Base-by-base conservation (phyloP, 2,329 filamentous ascomycete genomes). In the Cytospora mali region DNA sequence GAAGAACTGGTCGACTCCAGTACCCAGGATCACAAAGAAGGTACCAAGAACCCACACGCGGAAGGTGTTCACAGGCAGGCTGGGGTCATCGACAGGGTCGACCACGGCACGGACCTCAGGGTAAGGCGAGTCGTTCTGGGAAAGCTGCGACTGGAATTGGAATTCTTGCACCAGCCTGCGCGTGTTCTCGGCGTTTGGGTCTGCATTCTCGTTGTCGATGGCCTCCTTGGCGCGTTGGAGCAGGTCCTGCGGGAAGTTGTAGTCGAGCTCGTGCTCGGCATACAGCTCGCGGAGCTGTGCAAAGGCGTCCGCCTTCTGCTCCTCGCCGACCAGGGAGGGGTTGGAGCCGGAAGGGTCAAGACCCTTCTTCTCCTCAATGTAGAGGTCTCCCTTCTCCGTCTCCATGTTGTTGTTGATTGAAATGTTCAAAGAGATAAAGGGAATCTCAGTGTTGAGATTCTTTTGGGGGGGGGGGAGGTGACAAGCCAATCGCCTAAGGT, bases 1-100 rank as follows among this genome's bases (percentile, higher is more conserved):
- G 70, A 87, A 86, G 56, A 87, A 78, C 74, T 84, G 81, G 68
- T 87, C 86, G 69, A 81, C 75, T 58, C 81, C 82, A 51, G 80
- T 77, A 35, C 84, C 74, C 28, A 82, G 66, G 31, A 78, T 73
- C 10, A 80, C 77, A 63, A 85, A 85, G 49, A 77, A 66, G n/a
- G 83, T 69, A 18, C 83, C 83, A 33, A 86, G 81, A 21, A 73
- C 69, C 82, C 82, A 85, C 60, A 79, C 80, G 13, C 83, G 80
- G 55, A 86, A 77, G 1, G 84, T 87, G 21, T 82, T 84, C 62
- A 77, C 80, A 4, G 82, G 83, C 6, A 77, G 73, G 4, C 66
- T 71, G 1, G 78, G 75, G 60, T 84, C 79, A 69, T 86, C 84
- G 58, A 82, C 81, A 68, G 85, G 84, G 69, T 81, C 79, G 21